Base-by-base conservation (phyloP, 805 yeast genomes). In the Pichia gijzeniarum region DNA sequence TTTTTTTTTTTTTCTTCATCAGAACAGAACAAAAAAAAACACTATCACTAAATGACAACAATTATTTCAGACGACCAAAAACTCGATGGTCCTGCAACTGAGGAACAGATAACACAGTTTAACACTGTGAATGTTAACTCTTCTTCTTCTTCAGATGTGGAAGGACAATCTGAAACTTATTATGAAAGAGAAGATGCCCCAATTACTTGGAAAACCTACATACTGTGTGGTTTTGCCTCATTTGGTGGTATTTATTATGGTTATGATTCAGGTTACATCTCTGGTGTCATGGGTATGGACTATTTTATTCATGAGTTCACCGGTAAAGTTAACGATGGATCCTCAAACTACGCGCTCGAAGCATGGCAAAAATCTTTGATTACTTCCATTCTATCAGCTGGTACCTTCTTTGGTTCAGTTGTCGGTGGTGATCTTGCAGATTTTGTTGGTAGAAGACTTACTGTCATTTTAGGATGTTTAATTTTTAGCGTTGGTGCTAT, bases 371-470 rank as follows among this genome's bases (percentile, higher is more conserved):
- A 61, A 48, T 64, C 69, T 35, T 58, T 83, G 35, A 76, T 82
- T 40, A 82, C 84, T 16, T 82, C 87, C n/a, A 77, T 82, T 45
- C 69, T 83, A 46, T 80, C 86, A 16, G 71, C 79, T 46, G 89
- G 90, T 52, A 82, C 88, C 14, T 79, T 80, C 54, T 65, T 72
- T 50, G 90, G 90, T 49, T 81, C 88, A 27, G 64, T 82, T 38
- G 53, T 69, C 44, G 81, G 80, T 33, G 79, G 84, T 32, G 81
- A 78, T 50, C 60, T 77, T 33, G 65, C 75, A 27, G 69, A 64
- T 47, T 49, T 41, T 45, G 61, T 64, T 48, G 82, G 82, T 36
- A 65, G 82, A 50, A 73, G 75, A 58, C 58, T 71, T 33, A 71
- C 73, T 38, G 68, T 74, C 39, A 53, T 73, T 33, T 49, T 65